Conservation (phyloP, 768 basidiomycete genomes). For the Fibroporia radiculosa region DNA sequence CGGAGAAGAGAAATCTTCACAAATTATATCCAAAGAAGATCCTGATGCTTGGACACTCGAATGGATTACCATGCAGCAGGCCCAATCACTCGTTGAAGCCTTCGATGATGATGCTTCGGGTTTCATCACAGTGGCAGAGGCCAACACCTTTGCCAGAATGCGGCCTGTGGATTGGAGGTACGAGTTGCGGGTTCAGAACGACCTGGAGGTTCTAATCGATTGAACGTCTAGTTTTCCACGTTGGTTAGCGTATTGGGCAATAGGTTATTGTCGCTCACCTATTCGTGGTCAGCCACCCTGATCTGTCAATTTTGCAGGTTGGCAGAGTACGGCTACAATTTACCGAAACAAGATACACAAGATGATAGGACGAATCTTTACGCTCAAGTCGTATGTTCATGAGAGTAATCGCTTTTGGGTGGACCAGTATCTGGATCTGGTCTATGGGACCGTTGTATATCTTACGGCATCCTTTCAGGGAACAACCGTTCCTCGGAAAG, state of each 20-base stretch:
- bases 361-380: conserved; percentile 11
- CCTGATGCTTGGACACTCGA: conserved; percentile 27
- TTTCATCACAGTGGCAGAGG: conserved; percentile 27
- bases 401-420: conserved; percentile 17
- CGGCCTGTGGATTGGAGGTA: conserved; percentile 27
- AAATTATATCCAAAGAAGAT: conserved; percentile 1
- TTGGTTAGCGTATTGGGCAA: conserved; percentile 29
- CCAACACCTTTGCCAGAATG: conserved; percentile 24
- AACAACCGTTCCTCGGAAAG: conserved; percentile 13
- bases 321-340: conserved; percentile 13
- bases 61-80: conserved; percentile 24
- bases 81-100: conserved; percentile 28
- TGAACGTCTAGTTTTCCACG: conserved; percentile 17
- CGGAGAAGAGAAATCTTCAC: neutral
- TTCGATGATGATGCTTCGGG: conserved; percentile 34
- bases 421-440: conserved; percentile 19
- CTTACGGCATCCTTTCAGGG: conserved; percentile 9
- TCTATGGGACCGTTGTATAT: conserved; percentile 3
- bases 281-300: neutral
- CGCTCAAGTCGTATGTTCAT: conserved; percentile 4
- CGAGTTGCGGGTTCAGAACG: neutral
- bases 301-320: conserved; percentile 9
- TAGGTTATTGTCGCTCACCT: conserved; percentile 15
- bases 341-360: conserved; percentile 11
- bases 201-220: neutral